Base-by-base conservation (phyloP, 305 asterid species). In the Fraxinus dipetala region DNA sequence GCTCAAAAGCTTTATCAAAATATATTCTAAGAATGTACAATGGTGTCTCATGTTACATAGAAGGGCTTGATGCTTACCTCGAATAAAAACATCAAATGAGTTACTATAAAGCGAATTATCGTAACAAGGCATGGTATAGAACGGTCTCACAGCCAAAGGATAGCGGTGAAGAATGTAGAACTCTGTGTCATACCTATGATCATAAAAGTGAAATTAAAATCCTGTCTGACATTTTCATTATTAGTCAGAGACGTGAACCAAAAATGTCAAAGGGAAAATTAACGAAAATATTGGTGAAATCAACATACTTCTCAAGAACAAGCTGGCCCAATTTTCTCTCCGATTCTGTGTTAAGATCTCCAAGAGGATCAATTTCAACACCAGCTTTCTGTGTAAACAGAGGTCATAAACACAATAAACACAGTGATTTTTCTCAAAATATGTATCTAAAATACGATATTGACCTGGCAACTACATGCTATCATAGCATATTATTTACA, bases 101-200 rank as follows among this genome's bases (percentile, higher is more conserved):
- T 95, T 93, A 84, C 95, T 95, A 77, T 93, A 93, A 14, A 82
- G 83, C 3, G 86, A 81, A 76, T 90, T 81, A 74, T 93, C 94
- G 75, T 93, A 77, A 75, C 97, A 92, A 0, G 98, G 98, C 98
- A 95, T 95, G 5, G 98, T 95, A 78, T 95, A 95, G 87, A 93
- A 93, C 48, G 99, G 97, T 16, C 97, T 91, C 80, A 95, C 93
- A 72, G 94, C 96, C 86, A 82, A 89, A 81, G 97, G 99, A 80
- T 94, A 95, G 32, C 97, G 95, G 80, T 95, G 97, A 83, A 94
- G 98, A 72, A 94, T 94, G 89, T 91, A 95, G 92, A 94, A 95
- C 85, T 95, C 99, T 24, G 99, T 95, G 78, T 84, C 92, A 80
- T 91, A 94, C 89, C 99, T 93, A 84, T 75, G 85, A 65, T 54